phyloP scores from a whole-genome alignment of 306 rosid species.

The Prunus mongolica region DNA sequence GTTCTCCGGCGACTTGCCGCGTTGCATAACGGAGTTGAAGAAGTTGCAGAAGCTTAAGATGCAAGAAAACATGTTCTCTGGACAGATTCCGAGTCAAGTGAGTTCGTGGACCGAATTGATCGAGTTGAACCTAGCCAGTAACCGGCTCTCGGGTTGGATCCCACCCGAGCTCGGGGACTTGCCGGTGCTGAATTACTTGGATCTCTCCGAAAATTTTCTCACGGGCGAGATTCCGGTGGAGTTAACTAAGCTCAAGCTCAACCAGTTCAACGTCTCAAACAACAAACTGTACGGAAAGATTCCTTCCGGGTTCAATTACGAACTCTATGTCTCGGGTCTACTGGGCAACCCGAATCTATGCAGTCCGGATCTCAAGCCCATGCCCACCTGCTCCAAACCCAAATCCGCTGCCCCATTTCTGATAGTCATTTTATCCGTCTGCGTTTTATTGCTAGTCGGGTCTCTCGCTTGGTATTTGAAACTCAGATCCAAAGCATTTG shows the following conservation, averaged over 20 bases:
- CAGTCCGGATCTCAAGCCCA: conserved; percentile 39
- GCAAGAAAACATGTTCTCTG: conserved; percentile 60
- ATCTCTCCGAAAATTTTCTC: conserved; percentile 55
- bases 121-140: conserved; percentile 55
- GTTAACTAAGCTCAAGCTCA: conserved; percentile 53
- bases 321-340: conserved; percentile 35
- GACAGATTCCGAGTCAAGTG: conserved; percentile 49
- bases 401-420: conserved; percentile 29
- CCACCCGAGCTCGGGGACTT: conserved; percentile 55
- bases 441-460: conserved; percentile 33
- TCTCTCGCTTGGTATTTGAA: conserved; percentile 43
- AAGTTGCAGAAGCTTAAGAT: conserved; percentile 53
- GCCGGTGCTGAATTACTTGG: conserved; percentile 55
- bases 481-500: conserved; percentile 17
- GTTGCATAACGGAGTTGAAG: conserved; percentile 50
- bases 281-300: conserved; percentile 58
- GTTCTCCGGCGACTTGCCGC: conserved; percentile 53
- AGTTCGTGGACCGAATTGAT: conserved; percentile 52
- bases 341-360: conserved; percentile 63
- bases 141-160: conserved; percentile 51
- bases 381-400: conserved; percentile 44
- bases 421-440: conserved; percentile 27
- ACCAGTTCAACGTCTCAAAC: conserved; percentile 53
- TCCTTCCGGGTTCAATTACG: conserved; percentile 50
- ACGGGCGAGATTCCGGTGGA: conserved; percentile 63